Base-by-base conservation (phyloP, 148 eudicot species). In the Talinum fruticosum region DNA sequence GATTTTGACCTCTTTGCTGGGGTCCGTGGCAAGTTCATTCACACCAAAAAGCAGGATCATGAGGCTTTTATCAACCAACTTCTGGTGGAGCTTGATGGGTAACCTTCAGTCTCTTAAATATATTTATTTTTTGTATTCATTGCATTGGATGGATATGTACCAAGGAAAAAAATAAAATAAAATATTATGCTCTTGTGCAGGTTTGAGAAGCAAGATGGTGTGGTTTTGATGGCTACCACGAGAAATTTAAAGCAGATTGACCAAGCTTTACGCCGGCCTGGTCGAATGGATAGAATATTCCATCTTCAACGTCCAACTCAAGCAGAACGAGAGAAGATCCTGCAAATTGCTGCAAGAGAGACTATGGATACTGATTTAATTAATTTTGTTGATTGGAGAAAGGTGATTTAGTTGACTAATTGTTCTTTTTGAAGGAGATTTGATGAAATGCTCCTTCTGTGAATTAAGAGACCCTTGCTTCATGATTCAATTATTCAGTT, bases 81-180 rank as follows among this genome's bases (percentile, higher is more conserved):
- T 78, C 92, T 94, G 71, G 97, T 94, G 84, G 98, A 94, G 82
- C 98, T 94, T 79, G 98, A 94, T 84, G 98, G 98, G 98, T 94
- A 88, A 74, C 7, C 69, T 68, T 45, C 6, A 35, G 45, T 75
- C 78, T 79, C 37, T 64, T 69, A 13, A 23, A 32, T 29, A 37
- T 1, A 45, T 12, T 21, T 74, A 29, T 67, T 67, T 7, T 14
- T 49, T 59, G 54, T 44, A 72, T 74, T 24, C 62, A 44, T 73
- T 19, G 29, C 1, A 38, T 57, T 44, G 14, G 29, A 21, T 61
- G 49, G 64, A 38, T 35, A 24, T 51, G 10, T 23, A 41, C 47
- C 47, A 41, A 14, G 26, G 33, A n/a, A 24, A 77, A 66, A 57
- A 23, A 69, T 34, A 16, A n/a, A 70, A 70, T 70, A 18, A 38